Evolutionary conservation across 768 basidiomycete genomes (phyloP), one percentile per base, ranked within the genome.

Genomic region (Lentinus tigrinus): DNA sequence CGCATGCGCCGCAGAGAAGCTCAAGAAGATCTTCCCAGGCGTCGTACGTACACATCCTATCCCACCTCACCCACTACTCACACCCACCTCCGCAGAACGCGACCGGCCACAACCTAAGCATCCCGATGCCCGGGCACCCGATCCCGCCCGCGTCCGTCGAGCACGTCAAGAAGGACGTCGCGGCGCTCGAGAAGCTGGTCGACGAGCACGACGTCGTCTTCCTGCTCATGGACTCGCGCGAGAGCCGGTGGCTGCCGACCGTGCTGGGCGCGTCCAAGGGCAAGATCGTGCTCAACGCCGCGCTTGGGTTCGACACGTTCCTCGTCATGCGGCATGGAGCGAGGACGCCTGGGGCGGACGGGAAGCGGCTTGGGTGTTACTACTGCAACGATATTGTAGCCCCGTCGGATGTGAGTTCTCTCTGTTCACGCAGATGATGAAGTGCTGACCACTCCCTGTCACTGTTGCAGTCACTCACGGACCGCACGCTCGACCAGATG

Each of bases 381-480:
- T 99, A 93, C 70, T 99, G 97, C 74, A 98, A 98, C 66, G 97
- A 99, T 63, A 91, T 98, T 55, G 94, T 98, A 37, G 97, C 96
- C 0, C 95, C 97, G 8, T 84, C 90, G 17, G 95, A 99, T 71
- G 81, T 73, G 13, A 26, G 42, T 38, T 47, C 47, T 3, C 7
- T 3, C 31, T n/a, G n/a, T n/a, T n/a, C n/a, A n/a, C n/a, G 28
- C 13, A 11, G 16, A 23, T 2, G 17, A 4, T 10, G 19, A 7
- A 3, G 16, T 38, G 40, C 60, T 53, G 28, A 60, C 27, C 31
- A 31, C 7, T 36, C 11, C 10, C n/a, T 3, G 17, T 3, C 31
- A 31, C 89, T 95, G 39, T 98, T 42, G 31, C 60, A 81, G 88
- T 85, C 84, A 2, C 72, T 90, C 42, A 89, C 91, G 0, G 96